Evolutionary conservation across 345 rosid species (phyloP), one percentile per base, ranked within the genome.

Genomic region (Lepidium africanum): DNA sequence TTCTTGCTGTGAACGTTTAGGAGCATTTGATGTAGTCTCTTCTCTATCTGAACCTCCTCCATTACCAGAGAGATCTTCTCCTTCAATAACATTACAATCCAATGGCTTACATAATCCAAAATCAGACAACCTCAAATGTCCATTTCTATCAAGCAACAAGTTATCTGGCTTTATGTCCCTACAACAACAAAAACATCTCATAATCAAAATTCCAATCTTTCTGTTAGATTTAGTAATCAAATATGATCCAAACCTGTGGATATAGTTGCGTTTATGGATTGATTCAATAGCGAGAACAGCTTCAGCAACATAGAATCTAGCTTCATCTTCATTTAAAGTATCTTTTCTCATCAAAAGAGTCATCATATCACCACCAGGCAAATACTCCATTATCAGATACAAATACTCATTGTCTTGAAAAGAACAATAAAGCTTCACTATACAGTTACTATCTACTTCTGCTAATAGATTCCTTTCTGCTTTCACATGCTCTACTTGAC

Each of bases 321-420:
- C 88, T 82, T 90, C 98, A 71, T 84, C 81, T 73, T 92, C 98
- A 49, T 82, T 86, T 81, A 92, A 77, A 45, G 83, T 92, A 81
- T 92, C 98, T 81, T 92, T 90, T 72, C 98, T 84, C 98, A 90
- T 92, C 15, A 92, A 85, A 70, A 92, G 82, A 54, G 98, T 90
- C 98, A 92, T 92, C 96, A 92, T 85, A 78, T 90, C 98, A 45
- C 98, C 98, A 39, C 96, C 98, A 43, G 98, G 96, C 62, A 92
- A 81, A 79, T 90, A 92, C 77, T 92, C 98, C 98, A 92, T 92
- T 43, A 92, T 86, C 71, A 92, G 87, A 69, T 92, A 89, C 73
- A 92, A 91, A 76, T 71, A 92, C 35, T 87, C 98, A 10, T 92
- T 84, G 75, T 92, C 98, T 81, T 92, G 98, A 75, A 92, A 92